Percentiles rank a stretch among this genome's conserved stretches.
Evolutionary conservation across 257 asterid genomes (phyloP).

Genomic region (Salvia splendens): DNA sequence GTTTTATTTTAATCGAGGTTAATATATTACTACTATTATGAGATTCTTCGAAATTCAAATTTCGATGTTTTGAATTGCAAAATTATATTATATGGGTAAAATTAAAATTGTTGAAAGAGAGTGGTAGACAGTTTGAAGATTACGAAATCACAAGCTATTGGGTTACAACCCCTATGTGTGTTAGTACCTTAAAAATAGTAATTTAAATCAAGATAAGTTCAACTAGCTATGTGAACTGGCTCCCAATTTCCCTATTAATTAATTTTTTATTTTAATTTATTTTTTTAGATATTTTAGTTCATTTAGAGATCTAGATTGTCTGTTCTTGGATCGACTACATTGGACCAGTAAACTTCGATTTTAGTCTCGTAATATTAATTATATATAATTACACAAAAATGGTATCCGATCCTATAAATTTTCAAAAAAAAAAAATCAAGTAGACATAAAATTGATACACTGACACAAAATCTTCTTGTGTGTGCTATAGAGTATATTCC

Average conservation of each 20-base stretch:
- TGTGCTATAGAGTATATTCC: too few species aligned
- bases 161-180: constrained; percentile 41
- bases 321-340: constrained; percentile 9
- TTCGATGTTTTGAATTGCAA: not conserved
- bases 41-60: constrained; percentile 11
- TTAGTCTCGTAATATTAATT: not conserved
- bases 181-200: not conserved
- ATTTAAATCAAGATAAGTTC: constrained; percentile 16
- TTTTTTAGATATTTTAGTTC: not conserved
- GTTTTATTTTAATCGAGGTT: not conserved
- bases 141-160: constrained; percentile 44
- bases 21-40: not conserved
- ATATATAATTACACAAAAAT: too few species aligned
- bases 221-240: constrained; percentile 10
- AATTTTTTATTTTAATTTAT: not conserved
- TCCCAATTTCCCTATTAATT: not conserved
- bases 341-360: not conserved
- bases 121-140: constrained; percentile 29
- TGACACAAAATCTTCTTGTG: too few species aligned
- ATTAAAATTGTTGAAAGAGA: not conserved
- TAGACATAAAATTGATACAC: too few species aligned
- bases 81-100: not conserved
- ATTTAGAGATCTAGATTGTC: constrained; percentile 1
- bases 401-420: too few species aligned
- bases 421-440: too few species aligned